Evolutionary conservation across 768 basidiomycete genomes (phyloP).

Genomic region (Podaxis carcinomalis): DNA sequence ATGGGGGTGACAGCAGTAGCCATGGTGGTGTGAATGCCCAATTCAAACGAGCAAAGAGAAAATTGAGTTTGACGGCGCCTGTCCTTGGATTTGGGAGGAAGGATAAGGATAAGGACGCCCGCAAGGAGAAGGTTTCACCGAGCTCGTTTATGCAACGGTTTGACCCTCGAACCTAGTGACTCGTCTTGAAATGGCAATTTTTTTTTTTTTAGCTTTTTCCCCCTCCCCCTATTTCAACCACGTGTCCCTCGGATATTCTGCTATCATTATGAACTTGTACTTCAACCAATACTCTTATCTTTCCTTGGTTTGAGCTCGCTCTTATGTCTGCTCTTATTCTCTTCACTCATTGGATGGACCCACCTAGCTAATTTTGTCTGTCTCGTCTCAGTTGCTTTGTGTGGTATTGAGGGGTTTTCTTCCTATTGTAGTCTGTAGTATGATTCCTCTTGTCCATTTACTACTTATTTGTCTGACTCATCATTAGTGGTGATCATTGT

Average conservation of each 20-base stretch:
- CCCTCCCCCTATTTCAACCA: neutral
- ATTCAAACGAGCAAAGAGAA: conserved; percentile 47
- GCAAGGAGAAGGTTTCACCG: conserved; percentile 18
- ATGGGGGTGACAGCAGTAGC: conserved; percentile 1
- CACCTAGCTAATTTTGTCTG: neutral
- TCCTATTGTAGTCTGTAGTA: neutral
- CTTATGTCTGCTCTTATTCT: neutral
- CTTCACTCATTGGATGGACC: conserved; percentile 4
- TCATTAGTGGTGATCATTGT: neutral
- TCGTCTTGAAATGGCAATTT: neutral
- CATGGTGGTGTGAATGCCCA: neutral
- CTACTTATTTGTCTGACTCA: neutral
- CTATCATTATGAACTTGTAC: conserved; percentile 7
- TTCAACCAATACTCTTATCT: neutral
- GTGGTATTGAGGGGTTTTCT: neutral
- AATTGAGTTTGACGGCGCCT: conserved; percentile 64
- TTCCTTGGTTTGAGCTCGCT: neutral
- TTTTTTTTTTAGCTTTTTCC: neutral
- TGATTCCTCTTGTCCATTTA: neutral
- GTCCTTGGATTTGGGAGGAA: conserved; percentile 55
- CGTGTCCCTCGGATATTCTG: neutral
- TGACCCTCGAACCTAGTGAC: neutral
- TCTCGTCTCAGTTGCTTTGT: neutral
- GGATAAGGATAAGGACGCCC: conserved; percentile 43
- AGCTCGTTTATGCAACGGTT: conserved; percentile 15